A percentile compares a stretch with the other conserved stretches of the same genome.
These are phyloP conservation scores for Melocanna baccifera DNA, from an alignment of 176 grass and related monocot species.

Conservation along the genomic window DNA sequence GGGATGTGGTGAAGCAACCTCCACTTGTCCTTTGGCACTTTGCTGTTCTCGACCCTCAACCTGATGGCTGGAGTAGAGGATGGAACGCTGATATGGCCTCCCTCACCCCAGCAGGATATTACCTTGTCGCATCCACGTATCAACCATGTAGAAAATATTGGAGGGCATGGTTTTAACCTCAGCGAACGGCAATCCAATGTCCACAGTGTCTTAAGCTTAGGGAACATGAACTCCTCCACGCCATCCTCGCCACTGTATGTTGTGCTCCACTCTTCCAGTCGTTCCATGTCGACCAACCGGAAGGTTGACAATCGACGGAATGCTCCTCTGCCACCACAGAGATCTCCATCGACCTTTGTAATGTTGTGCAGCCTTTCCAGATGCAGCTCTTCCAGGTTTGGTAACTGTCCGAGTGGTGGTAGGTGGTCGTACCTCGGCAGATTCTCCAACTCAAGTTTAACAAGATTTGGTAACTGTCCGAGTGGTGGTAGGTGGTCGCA, in stretches of 20 bases:
- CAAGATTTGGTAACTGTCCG: neutral
- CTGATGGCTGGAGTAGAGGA: no score
- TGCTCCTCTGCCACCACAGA: neutral
- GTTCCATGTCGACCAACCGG: neutral
- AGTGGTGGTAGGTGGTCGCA: neutral
- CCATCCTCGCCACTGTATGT: neutral
- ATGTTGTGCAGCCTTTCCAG: rapidly evolving
- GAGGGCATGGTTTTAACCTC: neutral
- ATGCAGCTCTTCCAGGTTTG: rapidly evolving
- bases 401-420: neutral
- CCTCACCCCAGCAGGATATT: neutral
- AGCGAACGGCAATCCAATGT: rapidly evolving
- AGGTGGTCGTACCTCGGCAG: neutral
- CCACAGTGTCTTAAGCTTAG: rapidly evolving
- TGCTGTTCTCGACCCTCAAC: neutral
- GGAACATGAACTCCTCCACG: neutral
- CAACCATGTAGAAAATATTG: neutral
- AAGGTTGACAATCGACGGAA: neutral
- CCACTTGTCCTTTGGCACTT: neutral
- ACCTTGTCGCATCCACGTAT: neutral
- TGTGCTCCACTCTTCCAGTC: neutral
- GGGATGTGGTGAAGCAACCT: neutral
- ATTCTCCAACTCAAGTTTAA: rapidly evolving
- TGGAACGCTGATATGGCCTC: neutral
- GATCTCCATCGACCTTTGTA: neutral